These are phyloP conservation scores for Mortierella sp. DNA, from an alignment of 371 early-diverging fungal genomes.

Conservation along the genomic window DNA sequence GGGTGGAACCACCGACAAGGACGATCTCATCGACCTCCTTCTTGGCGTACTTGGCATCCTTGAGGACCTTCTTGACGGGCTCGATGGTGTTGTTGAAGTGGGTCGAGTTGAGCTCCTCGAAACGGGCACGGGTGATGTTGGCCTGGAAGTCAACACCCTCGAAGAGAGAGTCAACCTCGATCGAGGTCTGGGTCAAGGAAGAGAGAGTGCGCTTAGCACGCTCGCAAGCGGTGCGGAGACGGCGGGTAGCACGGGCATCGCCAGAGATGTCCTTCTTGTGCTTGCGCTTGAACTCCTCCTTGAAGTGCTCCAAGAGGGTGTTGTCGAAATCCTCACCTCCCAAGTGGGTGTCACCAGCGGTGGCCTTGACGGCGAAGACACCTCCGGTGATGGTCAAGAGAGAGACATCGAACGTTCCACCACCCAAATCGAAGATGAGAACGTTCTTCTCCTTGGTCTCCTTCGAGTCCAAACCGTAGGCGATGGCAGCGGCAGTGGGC, in stretches of 20 bases:
- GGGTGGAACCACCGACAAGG: constrained; percentile 99
- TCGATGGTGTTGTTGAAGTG: constrained; percentile 81
- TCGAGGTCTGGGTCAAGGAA: constrained; percentile 71
- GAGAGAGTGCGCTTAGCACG: constrained; percentile 83
- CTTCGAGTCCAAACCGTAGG: constrained; percentile 91
- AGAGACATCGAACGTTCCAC: constrained; percentile 97
- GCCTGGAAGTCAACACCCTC: constrained; percentile 80
- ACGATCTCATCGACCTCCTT: constrained; percentile 82
- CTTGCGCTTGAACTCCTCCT: constrained; percentile 79
- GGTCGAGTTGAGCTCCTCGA: constrained; percentile 82
- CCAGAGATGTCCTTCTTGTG: constrained; percentile 74
- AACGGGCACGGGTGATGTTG: constrained; percentile 83
- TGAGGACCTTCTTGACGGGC: constrained; percentile 78
- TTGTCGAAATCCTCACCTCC: constrained; percentile 99
- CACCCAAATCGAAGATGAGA: constrained; percentile 96
- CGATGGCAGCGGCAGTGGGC: constrained; percentile 97
- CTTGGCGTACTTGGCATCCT: constrained; percentile 74
- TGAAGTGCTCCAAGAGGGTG: constrained; percentile 76
- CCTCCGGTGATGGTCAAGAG: constrained; percentile 90
- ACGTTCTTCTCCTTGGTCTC: constrained; percentile 82
- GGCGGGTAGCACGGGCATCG: constrained; percentile 79
- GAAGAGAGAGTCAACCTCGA: constrained; percentile 81
- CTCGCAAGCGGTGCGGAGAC: constrained; percentile 83
- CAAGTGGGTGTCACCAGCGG: constrained; percentile 96
- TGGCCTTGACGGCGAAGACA: constrained; percentile 93